phyloP scores from a whole-genome alignment of 352 stramenopile species.

The Hyaloperonospora arabidopsidis region DNA sequence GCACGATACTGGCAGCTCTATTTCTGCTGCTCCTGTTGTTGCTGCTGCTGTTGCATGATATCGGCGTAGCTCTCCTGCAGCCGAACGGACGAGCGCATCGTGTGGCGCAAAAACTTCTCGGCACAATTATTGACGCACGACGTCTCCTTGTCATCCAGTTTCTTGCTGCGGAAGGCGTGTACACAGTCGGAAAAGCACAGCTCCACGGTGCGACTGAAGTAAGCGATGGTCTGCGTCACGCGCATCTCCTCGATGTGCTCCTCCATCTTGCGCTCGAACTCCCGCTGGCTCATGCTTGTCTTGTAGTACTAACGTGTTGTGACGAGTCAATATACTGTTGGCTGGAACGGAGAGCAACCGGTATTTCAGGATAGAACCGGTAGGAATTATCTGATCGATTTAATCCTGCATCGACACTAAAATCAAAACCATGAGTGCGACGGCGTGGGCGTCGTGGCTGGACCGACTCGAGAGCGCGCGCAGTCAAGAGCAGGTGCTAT shows the following conservation, averaged over 20 bases:
- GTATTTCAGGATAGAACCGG: neutral
- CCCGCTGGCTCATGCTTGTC: conserved; percentile 56
- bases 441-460: conserved; percentile 71
- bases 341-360: neutral
- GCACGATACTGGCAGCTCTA: conserved; percentile 10
- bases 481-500: conserved; percentile 53
- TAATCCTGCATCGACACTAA: neutral
- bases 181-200: conserved; percentile 86
- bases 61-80: conserved; percentile 85
- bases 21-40: conserved; percentile 69
- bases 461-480: conserved; percentile 74
- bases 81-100: conserved; percentile 83
- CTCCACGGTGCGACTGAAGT: conserved; percentile 87
- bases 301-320: neutral
- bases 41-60: conserved; percentile 81
- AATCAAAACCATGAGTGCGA: conserved; percentile 41
- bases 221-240: conserved; percentile 82
- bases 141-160: conserved; percentile 85
- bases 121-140: conserved; percentile 84
- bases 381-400: neutral
- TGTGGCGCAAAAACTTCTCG: conserved; percentile 88
- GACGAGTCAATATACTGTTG: neutral
- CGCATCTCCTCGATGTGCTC: conserved; percentile 88
- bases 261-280: conserved; percentile 87
- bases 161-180: conserved; percentile 88